These are phyloP conservation scores for Blastocystis sp. DNA, from an alignment of 352 stramenopile genomes.

Conservation along the genomic window DNA sequence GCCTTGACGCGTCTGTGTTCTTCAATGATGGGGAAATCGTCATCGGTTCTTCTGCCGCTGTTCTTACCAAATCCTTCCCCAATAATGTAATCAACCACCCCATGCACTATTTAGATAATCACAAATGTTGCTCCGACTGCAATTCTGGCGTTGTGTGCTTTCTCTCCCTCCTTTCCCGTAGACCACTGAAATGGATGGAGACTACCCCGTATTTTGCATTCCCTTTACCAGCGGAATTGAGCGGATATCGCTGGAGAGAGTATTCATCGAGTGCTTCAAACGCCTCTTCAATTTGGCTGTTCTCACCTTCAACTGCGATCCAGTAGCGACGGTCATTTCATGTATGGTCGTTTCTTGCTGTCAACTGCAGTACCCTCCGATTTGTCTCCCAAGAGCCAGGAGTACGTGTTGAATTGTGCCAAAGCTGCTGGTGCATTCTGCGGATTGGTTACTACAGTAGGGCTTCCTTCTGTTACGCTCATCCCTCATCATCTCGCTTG, in stretches of 20 bases:
- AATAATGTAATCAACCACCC: slow-evolving; percentile 28
- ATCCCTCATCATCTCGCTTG: no score
- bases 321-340: neutral
- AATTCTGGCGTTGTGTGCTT: neutral
- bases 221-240: neutral
- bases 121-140: neutral
- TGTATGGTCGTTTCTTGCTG: neutral
- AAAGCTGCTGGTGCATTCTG: neutral
- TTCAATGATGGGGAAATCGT: slow-evolving; percentile 18
- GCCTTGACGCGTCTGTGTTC: slow-evolving; percentile 22
- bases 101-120: slow-evolving; percentile 31
- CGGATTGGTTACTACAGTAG: no score
- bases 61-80: slow-evolving; percentile 3
- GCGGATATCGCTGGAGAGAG: slow-evolving; percentile 5
- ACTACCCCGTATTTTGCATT: slow-evolving; percentile 28
- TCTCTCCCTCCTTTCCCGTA: neutral
- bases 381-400: neutral
- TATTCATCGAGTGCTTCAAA: slow-evolving; percentile 30
- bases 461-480: no score
- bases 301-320: slow-evolving; percentile 5
- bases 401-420: neutral
- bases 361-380: neutral
- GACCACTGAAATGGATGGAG: neutral
- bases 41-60: slow-evolving; percentile 4
- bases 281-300: neutral